A percentile compares a stretch with the other conserved stretches of the same genome.
phyloP scores from a whole-genome alignment of 2,329 filamentous ascomycete species.

The Parasarocladium wereldwijsianum region DNA sequence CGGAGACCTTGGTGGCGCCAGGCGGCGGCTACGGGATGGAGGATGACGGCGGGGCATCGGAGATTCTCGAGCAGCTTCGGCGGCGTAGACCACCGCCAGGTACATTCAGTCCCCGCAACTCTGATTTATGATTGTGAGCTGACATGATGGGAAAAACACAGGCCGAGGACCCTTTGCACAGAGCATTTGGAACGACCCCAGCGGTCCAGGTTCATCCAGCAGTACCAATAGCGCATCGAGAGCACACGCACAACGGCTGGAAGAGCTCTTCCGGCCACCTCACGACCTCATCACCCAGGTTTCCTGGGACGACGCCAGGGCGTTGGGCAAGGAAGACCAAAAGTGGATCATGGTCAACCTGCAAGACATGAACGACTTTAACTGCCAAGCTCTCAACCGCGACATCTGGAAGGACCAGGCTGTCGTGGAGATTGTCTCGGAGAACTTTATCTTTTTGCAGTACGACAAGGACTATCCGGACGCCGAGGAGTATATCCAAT shows the following conservation, averaged over 20 bases:
- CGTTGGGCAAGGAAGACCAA: slow-evolving; percentile 71
- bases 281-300: slow-evolving; percentile 69
- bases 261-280: slow-evolving; percentile 83
- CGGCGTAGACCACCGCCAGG: slow-evolving; percentile 20
- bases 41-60: slow-evolving; percentile 40
- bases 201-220: too few relatives aligned
- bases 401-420: slow-evolving; percentile 88
- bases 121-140: too few relatives aligned
- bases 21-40: slow-evolving; percentile 30
- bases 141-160: too few relatives aligned
- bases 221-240: slow-evolving; percentile 27
- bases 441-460: slow-evolving; percentile 93
- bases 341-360: slow-evolving; percentile 96
- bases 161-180: slow-evolving; percentile 24
- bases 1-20: slow-evolving; percentile 78
- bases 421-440: slow-evolving; percentile 65
- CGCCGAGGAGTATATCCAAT: slow-evolving; percentile 69
- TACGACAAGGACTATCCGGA: slow-evolving; percentile 75
- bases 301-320: slow-evolving; percentile 71
- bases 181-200: slow-evolving; percentile 22
- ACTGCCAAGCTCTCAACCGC: slow-evolving; percentile 85
- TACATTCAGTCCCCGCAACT: too few relatives aligned
- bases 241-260: slow-evolving; percentile 62
- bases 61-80: slow-evolving; percentile 52
- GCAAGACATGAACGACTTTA: slow-evolving; percentile 84